Conservation (phyloP, 768 basidiomycete species). For the Astraeus odoratus region DNA sequence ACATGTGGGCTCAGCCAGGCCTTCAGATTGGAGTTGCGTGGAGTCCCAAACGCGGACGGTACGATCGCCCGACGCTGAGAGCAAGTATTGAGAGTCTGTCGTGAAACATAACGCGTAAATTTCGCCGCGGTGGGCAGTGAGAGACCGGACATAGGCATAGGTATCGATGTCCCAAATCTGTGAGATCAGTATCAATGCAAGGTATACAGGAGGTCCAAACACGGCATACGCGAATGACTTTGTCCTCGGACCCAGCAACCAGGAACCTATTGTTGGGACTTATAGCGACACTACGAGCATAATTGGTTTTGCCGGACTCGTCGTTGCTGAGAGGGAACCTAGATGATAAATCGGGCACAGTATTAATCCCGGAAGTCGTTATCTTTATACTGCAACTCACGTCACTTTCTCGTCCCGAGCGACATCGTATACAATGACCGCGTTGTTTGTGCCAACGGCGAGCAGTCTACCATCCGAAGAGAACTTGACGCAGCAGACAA, state of each 20-base stretch:
- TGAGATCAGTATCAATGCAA: conserved; percentile 2
- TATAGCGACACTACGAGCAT: conserved; percentile 26
- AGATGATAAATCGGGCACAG: conserved; percentile 1
- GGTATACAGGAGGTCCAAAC: background rate
- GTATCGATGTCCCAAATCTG: conserved; percentile 24
- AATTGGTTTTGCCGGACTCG: conserved; percentile 16
- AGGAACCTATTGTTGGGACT: conserved; percentile 26
- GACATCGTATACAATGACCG: conserved; percentile 23
- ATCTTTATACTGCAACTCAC: conserved; percentile 10
- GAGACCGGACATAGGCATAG: conserved; percentile 20
- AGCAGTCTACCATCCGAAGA: conserved; percentile 26
- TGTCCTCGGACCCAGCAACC: conserved; percentile 30
- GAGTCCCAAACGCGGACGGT: conserved; percentile 31
- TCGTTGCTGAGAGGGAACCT: conserved; percentile 25
- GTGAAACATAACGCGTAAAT: conserved; percentile 33
- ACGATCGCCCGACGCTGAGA: conserved; percentile 32
- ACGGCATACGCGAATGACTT: conserved; percentile 24
- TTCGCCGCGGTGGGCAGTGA: conserved; percentile 27
- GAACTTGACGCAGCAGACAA: conserved; percentile 27
- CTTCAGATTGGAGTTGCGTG: conserved; percentile 16
- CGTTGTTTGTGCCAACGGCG: conserved; percentile 27
- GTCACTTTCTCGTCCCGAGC: conserved; percentile 20
- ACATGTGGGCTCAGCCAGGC: conserved; percentile 14
- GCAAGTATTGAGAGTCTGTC: conserved; percentile 25
- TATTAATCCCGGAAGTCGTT: background rate